Evolutionary conservation across 1,284 basidiomycete genomes (phyloP).

Genomic region (Cystobasidium pallidum): DNA sequence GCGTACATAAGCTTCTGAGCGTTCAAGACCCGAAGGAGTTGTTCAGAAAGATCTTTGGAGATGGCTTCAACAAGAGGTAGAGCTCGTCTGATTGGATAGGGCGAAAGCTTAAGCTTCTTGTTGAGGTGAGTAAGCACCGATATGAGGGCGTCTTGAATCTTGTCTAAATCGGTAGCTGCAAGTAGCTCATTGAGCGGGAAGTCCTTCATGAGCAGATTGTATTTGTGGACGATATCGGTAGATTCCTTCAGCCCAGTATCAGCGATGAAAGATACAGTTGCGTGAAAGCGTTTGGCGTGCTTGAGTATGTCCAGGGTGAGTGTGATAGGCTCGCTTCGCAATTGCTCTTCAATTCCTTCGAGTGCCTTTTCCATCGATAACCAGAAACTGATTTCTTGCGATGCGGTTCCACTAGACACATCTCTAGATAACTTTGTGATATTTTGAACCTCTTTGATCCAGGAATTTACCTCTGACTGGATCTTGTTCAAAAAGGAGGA

Average conservation of each 20-base stretch:
- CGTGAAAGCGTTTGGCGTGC: slow-evolving; percentile 95
- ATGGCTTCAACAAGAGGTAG: slow-evolving; percentile 97
- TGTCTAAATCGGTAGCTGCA: slow-evolving; percentile 92
- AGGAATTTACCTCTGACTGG: slow-evolving; percentile 90
- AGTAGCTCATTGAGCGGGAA: slow-evolving; percentile 96
- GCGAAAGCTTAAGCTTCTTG: slow-evolving; percentile 91
- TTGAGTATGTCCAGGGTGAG: slow-evolving; percentile 94
- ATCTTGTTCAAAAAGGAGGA: slow-evolving; percentile 90
- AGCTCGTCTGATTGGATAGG: slow-evolving; percentile 92
- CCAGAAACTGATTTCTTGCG: slow-evolving; percentile 99
- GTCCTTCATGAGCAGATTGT: slow-evolving; percentile 98
- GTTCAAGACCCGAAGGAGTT: slow-evolving; percentile 85
- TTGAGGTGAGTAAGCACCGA: slow-evolving; percentile 93
- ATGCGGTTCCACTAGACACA: slow-evolving; percentile 92
- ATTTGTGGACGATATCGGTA: slow-evolving; percentile 88
- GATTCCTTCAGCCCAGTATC: slow-evolving; percentile 96
- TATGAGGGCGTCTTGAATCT: slow-evolving; percentile 83
- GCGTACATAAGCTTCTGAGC: slow-evolving; percentile 89
- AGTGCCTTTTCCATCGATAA: slow-evolving; percentile 88
- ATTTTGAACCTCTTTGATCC: slow-evolving; percentile 97
- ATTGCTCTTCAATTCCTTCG: slow-evolving; percentile 88
- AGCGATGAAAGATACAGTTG: slow-evolving; percentile 95
- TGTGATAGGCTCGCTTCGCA: slow-evolving; percentile 86
- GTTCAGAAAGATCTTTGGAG: slow-evolving; percentile 94
- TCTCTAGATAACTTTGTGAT: slow-evolving; percentile 90